Percentiles rank a stretch among this genome's conserved stretches.
These are phyloP conservation scores for Alopecurus myosuroides DNA, from an alignment of 176 grass and related monocot species.

Conservation along the genomic window DNA sequence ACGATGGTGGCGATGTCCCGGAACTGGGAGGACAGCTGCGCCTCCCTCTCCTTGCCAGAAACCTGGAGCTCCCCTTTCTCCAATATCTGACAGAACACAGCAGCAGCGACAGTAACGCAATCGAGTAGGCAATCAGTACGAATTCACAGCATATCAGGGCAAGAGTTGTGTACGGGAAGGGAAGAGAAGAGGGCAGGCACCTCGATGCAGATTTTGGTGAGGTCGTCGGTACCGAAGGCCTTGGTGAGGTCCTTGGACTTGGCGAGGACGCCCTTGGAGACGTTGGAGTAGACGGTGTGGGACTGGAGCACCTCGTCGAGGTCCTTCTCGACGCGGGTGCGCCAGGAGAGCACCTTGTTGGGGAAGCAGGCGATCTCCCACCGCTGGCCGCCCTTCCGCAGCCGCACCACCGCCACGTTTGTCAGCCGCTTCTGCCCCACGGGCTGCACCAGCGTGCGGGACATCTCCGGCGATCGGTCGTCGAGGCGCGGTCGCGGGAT, in stretches of 20 bases:
- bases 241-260: conserved; percentile 64
- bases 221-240: conserved; percentile 60
- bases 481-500: neutral
- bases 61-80: conserved; percentile 99
- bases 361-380: conserved; percentile 81
- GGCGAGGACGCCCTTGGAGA: conserved; percentile 69
- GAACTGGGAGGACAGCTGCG: conserved; percentile 77
- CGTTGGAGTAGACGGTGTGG: conserved; percentile 64
- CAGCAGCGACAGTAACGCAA: neutral
- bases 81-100: conserved; percentile 41
- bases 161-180: no score
- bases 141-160: neutral
- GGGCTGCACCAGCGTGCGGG: conserved; percentile 61
- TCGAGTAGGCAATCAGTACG: neutral
- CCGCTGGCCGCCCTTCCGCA: conserved; percentile 52
- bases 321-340: conserved; percentile 71
- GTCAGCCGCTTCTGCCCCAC: conserved; percentile 71
- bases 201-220: conserved; percentile 59
- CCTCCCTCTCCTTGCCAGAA: conserved; percentile 92
- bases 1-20: conserved; percentile 92
- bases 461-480: conserved; percentile 13
- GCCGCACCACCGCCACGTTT: conserved; percentile 67
- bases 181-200: neutral
- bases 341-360: conserved; percentile 77
- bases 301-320: conserved; percentile 76